Evolutionary conservation across 2,329 filamentous ascomycete genomes (phyloP).

Genomic region (Pezicula rhizophila): DNA sequence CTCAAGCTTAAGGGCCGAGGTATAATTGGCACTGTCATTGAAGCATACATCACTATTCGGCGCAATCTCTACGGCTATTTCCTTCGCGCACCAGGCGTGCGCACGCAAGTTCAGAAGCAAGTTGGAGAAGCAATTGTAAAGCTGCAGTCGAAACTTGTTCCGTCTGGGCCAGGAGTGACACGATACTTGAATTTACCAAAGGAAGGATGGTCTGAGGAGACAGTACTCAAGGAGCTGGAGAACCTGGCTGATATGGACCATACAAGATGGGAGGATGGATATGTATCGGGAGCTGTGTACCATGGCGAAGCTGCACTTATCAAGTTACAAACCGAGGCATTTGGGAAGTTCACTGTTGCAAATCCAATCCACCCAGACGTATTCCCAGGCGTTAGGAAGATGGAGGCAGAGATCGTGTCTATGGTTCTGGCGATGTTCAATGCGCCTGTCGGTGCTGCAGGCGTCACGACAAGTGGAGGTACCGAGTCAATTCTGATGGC

Average conservation of each 20-base stretch:
- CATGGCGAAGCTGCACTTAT: conserved; percentile 82
- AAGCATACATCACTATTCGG: conserved; percentile 66
- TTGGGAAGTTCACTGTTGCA: conserved; percentile 86
- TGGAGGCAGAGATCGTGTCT: conserved; percentile 96
- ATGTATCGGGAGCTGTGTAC: conserved; percentile 91
- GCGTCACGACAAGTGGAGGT: conserved; percentile 85
- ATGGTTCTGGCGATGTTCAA: conserved; percentile 93
- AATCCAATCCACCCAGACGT: conserved; percentile 98
- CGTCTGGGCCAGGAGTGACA: conserved; percentile 61
- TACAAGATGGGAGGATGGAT: conserved; percentile 93
- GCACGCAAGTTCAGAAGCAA: conserved; percentile 77
- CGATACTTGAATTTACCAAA: conserved; percentile 73
- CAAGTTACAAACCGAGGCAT: conserved; percentile 84
- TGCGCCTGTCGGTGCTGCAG: conserved; percentile 76
- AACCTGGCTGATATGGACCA: conserved; percentile 82
- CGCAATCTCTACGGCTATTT: conserved; percentile 79
- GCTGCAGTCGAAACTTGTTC: conserved; percentile 77
- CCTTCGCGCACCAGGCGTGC: conserved; percentile 79
- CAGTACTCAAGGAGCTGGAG: conserved; percentile 72
- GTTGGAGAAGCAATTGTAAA: conserved; percentile 74
- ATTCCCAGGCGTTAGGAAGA: conserved; percentile 95
- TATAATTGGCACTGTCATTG: conserved; percentile 68
- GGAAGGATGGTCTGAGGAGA: conserved; percentile 75
- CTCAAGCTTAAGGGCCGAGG: conserved; percentile 88
- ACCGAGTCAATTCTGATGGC: conserved; percentile 98